These are phyloP conservation scores for Hyaloscypha bicolor DNA, from an alignment of 495 filamentous ascomycete species.

Conservation along the genomic window DNA sequence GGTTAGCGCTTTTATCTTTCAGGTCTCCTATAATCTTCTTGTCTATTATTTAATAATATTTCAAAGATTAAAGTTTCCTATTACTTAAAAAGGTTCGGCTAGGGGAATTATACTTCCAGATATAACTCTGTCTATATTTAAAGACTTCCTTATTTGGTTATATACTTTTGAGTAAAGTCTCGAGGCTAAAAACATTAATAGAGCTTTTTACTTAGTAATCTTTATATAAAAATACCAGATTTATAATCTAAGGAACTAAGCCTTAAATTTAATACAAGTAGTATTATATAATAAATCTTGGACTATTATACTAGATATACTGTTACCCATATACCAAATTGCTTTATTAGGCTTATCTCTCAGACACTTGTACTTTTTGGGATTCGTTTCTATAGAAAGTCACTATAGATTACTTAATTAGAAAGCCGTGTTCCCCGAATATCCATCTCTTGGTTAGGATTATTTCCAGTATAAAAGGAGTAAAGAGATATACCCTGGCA, in stretches of 20 bases:
- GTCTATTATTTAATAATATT: background rate
- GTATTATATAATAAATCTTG: background rate
- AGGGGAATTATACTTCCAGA: background rate
- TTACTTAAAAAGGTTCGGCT: background rate
- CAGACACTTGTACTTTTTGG: background rate
- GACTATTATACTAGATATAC: background rate
- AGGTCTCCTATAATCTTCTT: background rate
- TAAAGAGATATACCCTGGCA: background rate
- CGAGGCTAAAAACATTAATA: background rate
- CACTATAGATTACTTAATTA: background rate
- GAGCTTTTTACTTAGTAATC: background rate
- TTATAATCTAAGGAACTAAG: constrained; percentile 3
- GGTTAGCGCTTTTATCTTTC: background rate
- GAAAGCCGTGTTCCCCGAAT: background rate
- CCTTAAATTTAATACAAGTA: background rate
- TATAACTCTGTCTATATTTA: background rate
- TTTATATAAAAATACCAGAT: constrained; percentile 2
- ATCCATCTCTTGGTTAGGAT: background rate
- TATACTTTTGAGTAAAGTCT: background rate
- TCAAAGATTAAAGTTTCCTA: background rate
- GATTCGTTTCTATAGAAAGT: background rate
- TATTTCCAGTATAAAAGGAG: constrained; percentile 1
- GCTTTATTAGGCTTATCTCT: background rate
- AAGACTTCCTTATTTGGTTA: constrained; percentile 7
- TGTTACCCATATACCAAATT: background rate